Conservation (phyloP, 352 stramenopile species). For the Phytophthora syringae region DNA sequence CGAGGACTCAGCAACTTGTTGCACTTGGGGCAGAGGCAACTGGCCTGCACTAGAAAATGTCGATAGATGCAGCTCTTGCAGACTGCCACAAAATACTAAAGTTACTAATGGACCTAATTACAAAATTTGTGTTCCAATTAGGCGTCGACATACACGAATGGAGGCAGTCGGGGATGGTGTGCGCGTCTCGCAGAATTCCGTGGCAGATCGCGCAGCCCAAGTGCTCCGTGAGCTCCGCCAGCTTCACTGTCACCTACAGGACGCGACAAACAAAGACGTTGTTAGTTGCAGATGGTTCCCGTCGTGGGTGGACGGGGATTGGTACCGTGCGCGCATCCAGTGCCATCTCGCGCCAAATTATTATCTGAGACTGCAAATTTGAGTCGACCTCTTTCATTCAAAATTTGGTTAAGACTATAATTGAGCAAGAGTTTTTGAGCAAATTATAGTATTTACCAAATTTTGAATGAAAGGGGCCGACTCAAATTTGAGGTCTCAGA, state of each 20-base stretch:
- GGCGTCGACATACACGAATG: conserved; percentile 68
- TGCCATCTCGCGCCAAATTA: conserved; percentile 28
- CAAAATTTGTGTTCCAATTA: neutral
- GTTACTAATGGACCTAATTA: neutral
- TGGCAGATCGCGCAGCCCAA: conserved; percentile 72
- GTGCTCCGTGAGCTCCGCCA: conserved; percentile 64
- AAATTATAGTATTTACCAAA: too few relatives aligned
- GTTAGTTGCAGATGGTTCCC: neutral
- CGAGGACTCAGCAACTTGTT: conserved; percentile 57
- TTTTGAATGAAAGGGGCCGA: conserved; percentile 7
- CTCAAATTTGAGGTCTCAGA: conserved; percentile 13
- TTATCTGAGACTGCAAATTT: conserved; percentile 18
- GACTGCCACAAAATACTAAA: conserved; percentile 42
- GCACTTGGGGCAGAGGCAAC: conserved; percentile 67
- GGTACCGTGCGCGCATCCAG: conserved; percentile 39
- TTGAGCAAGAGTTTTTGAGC: too few relatives aligned
- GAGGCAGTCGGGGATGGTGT: conserved; percentile 85
- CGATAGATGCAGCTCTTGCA: conserved; percentile 89
- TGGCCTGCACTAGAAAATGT: conserved; percentile 72
- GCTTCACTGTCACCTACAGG: conserved; percentile 53
- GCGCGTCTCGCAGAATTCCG: conserved; percentile 73
- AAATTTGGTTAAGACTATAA: too few relatives aligned
- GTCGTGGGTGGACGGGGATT: neutral
- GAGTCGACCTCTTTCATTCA: conserved; percentile 3
- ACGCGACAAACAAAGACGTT: neutral